Evolutionary conservation across 2,329 filamentous ascomycete species (phyloP).

Genomic region (Colletotrichum sp.): DNA sequence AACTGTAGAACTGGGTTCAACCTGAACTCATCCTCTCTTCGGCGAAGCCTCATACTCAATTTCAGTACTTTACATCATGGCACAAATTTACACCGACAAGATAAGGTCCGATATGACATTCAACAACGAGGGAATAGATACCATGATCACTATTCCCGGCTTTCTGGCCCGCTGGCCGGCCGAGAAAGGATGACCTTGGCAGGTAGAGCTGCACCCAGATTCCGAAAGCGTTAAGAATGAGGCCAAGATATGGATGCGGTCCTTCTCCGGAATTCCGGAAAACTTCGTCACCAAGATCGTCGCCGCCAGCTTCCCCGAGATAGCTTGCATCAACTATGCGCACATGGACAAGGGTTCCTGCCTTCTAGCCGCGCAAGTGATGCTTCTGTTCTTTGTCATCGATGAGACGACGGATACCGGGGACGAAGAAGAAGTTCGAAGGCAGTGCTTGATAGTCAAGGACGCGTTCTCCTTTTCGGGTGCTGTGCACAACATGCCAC

Average conservation of each 20-base stretch:
- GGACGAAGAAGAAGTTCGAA: background rate
- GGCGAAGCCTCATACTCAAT: fast-evolving
- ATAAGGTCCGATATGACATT: background rate
- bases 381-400: background rate
- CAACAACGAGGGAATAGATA: background rate
- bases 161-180: background rate
- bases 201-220: background rate
- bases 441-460: background rate
- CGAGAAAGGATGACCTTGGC: background rate
- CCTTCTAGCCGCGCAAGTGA: background rate
- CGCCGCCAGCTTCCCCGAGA: background rate
- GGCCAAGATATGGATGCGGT: background rate
- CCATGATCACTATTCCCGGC: background rate
- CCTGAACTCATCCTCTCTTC: background rate
- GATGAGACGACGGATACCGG: background rate
- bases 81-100: background rate
- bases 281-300: background rate
- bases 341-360: background rate
- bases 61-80: background rate
- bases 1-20: too few species aligned
- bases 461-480: background rate
- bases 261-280: background rate
- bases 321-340: background rate
- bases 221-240: fast-evolving
- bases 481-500: background rate